phyloP scores from a whole-genome alignment of 2,329 filamentous ascomycete genomes.

The Monosporascus sp. region DNA sequence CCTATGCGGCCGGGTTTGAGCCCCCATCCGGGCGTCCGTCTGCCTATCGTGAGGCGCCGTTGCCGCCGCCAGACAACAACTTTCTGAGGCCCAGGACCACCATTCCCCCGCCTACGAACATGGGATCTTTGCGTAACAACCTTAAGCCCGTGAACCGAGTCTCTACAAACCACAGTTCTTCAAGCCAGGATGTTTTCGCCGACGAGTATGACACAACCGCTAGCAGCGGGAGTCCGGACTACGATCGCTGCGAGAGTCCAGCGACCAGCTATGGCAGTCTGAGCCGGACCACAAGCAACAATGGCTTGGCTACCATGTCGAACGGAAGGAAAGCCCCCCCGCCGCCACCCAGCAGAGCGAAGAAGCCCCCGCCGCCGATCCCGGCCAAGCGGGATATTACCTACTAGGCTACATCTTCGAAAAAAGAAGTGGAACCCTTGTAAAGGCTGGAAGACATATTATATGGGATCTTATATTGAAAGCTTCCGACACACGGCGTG shows the following conservation, averaged over 20 bases:
- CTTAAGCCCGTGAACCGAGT: constrained; percentile 42
- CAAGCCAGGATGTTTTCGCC: constrained; percentile 40
- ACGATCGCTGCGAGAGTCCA: constrained; percentile 48
- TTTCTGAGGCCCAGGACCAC: constrained; percentile 18
- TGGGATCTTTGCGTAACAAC: constrained; percentile 35
- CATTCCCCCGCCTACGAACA: constrained; percentile 22
- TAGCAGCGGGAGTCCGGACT: constrained; percentile 47
- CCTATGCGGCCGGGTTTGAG: constrained; percentile 15
- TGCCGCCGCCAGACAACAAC: constrained; percentile 16
- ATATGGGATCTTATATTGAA: no score
- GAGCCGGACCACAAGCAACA: constrained; percentile 40
- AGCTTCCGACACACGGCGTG: no score
- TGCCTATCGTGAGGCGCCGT: constrained; percentile 23
- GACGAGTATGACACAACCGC: constrained; percentile 47
- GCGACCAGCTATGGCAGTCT: constrained; percentile 52
- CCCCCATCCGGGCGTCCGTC: constrained; percentile 12
- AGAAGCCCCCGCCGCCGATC: constrained; percentile 52
- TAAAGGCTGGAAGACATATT: no score
- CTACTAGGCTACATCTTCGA: constrained; percentile 11
- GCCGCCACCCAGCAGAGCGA: constrained; percentile 41
- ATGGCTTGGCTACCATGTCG: constrained; percentile 16
- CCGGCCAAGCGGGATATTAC: constrained; percentile 31
- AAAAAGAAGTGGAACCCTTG: no score
- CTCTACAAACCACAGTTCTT: constrained; percentile 29
- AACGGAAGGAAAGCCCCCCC: constrained; percentile 36